Conservation (phyloP, 2,329 filamentous ascomycete genomes). For the Pezicula rhizophila region DNA sequence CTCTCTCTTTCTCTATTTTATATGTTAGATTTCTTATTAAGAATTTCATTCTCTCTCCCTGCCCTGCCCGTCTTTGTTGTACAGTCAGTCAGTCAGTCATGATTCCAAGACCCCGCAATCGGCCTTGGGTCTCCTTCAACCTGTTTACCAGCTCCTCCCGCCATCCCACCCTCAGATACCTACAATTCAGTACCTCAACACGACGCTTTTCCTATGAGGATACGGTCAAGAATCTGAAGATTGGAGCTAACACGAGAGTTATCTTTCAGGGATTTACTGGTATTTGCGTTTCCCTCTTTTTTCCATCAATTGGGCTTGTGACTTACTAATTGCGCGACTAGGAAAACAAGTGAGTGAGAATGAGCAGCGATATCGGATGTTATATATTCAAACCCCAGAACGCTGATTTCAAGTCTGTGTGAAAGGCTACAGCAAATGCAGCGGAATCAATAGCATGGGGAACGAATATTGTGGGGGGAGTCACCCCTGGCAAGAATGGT, state of each 20-base stretch:
- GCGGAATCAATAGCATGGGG: conserved; percentile 72
- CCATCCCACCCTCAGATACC: neutral
- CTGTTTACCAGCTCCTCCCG: neutral
- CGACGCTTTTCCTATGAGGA: conserved; percentile 32
- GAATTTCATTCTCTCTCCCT: too few species aligned
- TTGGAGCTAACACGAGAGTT: conserved; percentile 59
- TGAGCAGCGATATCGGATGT: neutral
- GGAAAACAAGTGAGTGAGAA: conserved; percentile 24
- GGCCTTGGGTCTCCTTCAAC: too few species aligned
- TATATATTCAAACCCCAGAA: neutral
- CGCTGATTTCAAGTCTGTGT: neutral
- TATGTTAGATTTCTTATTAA: too few species aligned
- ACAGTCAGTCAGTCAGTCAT: too few species aligned
- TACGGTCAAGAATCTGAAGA: conserved; percentile 60
- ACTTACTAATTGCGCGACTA: conserved; percentile 10
- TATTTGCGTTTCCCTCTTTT: conserved; percentile 9
- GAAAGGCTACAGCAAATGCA: conserved; percentile 65
- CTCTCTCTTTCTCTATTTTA: too few species aligned
- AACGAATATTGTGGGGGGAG: conserved; percentile 73
- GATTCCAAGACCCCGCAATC: too few species aligned
- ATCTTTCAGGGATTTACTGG: conserved; percentile 70
- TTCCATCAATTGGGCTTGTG: neutral
- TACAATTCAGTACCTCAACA: conserved; percentile 13
- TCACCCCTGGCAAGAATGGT: conserved; percentile 63
- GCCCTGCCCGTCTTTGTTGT: too few species aligned